Conservation (phyloP, 2,329 filamentous ascomycete species). For the Pyricularia pennisetigena region DNA sequence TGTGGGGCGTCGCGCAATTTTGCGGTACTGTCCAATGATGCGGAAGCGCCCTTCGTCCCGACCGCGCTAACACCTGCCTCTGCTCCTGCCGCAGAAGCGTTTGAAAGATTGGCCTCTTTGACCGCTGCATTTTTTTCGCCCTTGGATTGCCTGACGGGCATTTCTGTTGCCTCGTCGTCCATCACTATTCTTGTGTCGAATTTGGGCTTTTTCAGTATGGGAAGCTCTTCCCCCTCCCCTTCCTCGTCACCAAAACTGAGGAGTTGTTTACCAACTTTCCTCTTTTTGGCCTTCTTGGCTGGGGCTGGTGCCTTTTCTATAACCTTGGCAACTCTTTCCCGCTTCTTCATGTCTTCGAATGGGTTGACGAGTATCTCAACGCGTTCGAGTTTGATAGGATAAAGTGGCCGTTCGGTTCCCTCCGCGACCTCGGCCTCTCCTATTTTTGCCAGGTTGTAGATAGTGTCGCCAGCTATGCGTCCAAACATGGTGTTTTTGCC, state of each 20-base stretch:
- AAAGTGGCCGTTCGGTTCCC: conserved; percentile 72
- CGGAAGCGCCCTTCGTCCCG: background rate
- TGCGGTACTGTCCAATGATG: background rate
- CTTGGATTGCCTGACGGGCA: conserved; percentile 18
- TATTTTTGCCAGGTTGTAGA: conserved; percentile 93
- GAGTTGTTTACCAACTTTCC: conserved; percentile 65
- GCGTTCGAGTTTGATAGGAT: conserved; percentile 68
- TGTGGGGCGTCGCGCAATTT: background rate
- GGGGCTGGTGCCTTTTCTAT: conserved; percentile 31
- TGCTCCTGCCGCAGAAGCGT: background rate
- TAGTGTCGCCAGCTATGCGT: conserved; percentile 82
- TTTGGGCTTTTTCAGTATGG: conserved; percentile 64
- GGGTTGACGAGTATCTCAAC: conserved; percentile 74
- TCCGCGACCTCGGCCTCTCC: conserved; percentile 76
- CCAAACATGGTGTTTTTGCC: conserved; percentile 93
- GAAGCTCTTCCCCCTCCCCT: conserved; percentile 44
- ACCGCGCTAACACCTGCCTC: background rate
- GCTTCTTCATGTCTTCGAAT: conserved; percentile 71
- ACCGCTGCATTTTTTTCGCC: conserved; percentile 16
- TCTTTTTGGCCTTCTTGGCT: conserved; percentile 55
- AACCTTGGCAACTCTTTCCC: conserved; percentile 44
- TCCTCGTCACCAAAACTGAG: conserved; percentile 71
- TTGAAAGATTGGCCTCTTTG: conserved; percentile 13
- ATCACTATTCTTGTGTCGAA: conserved; percentile 69
- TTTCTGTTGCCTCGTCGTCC: conserved; percentile 25